phyloP scores from a whole-genome alignment of 2,329 filamentous ascomycete species.

The Fusarium beomiforme region DNA sequence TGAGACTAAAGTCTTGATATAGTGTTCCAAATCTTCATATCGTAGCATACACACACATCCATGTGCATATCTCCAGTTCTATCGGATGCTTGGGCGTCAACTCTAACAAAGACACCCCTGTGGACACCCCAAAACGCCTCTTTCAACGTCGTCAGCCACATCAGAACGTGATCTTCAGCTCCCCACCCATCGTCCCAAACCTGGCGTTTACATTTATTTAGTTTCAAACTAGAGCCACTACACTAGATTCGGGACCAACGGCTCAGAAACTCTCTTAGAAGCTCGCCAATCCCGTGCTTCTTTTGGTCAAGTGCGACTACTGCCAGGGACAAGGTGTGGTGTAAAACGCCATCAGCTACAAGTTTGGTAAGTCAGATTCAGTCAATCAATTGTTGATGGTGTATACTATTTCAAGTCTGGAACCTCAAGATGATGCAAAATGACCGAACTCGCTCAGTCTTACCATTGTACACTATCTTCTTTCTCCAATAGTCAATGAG shows the following conservation, averaged over 20 bases:
- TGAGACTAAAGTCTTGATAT: not conserved
- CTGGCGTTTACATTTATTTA: conserved; percentile 17
- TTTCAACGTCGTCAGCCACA: not conserved
- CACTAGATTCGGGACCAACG: conserved; percentile 15
- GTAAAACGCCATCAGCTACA: conserved; percentile 4
- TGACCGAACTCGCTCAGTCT: not conserved
- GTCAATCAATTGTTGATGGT: not conserved
- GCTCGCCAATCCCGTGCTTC: not conserved
- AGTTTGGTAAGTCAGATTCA: not conserved
- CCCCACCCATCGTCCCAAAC: not conserved
- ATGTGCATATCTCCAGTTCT: not conserved
- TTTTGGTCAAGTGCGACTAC: not conserved
- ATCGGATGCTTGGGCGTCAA: not conserved
- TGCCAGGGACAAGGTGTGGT: conserved; percentile 11
- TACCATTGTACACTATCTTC: not conserved
- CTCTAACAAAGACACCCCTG: not conserved
- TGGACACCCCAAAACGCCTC: not conserved
- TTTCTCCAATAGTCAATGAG: not conserved
- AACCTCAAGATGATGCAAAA: not conserved
- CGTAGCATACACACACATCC: not conserved
- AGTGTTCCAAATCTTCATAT: not conserved
- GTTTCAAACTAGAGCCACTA: conserved; percentile 3
- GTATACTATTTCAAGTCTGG: not conserved
- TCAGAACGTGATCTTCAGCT: not conserved
- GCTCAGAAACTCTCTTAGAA: not conserved